Conservation (phyloP, 2,329 filamentous ascomycete genomes). For the Talaromyces sp. region DNA sequence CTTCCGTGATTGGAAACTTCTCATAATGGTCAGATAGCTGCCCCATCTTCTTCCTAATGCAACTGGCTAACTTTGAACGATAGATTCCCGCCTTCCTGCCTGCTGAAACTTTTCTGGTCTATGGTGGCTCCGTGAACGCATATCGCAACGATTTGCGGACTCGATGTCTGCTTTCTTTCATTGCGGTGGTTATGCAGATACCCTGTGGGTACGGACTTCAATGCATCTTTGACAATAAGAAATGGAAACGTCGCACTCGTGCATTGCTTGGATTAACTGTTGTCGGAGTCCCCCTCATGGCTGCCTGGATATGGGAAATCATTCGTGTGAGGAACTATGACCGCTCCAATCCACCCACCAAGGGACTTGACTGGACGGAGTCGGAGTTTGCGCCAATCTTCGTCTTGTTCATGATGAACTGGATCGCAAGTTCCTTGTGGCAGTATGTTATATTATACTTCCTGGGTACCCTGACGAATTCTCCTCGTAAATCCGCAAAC, state of each 20-base stretch:
- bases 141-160: conserved; percentile 25
- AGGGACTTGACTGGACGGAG: background rate
- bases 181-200: conserved; percentile 27
- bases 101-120: conserved; percentile 28
- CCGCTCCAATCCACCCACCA: background rate
- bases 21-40: conserved; percentile 17
- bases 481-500: background rate
- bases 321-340: background rate
- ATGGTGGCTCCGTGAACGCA: conserved; percentile 29
- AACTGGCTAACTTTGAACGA: too few species aligned
- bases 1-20: conserved; percentile 21
- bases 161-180: conserved; percentile 24
- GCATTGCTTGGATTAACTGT: conserved; percentile 8
- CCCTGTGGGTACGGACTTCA: conserved; percentile 18
- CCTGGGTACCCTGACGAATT: background rate
- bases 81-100: conserved; percentile 17
- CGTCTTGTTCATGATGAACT: background rate
- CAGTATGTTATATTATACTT: conserved; percentile 2
- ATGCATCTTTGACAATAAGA: background rate
- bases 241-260: background rate
- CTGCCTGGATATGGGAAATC: conserved; percentile 1
- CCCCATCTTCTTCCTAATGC: too few species aligned
- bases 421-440: background rate
- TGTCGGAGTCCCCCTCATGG: background rate
- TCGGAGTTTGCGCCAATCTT: background rate